phyloP scores from a whole-genome alignment of 768 basidiomycete genomes.

The Rhizopogon rudus region DNA sequence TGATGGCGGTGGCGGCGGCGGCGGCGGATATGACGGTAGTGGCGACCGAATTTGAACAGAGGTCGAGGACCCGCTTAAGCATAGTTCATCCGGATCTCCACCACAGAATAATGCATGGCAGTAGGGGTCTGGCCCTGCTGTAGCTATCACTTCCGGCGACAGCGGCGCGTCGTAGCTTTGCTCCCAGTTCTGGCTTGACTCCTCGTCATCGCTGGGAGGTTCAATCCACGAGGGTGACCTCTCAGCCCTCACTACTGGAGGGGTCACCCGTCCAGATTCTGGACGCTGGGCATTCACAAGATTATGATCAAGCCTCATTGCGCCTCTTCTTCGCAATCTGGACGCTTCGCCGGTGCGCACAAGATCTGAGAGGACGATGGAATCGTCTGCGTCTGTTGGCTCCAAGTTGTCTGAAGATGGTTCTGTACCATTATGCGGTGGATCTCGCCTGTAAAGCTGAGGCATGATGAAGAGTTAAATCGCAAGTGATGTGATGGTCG shows the following conservation, averaged over 20 bases:
- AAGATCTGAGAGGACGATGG: slow-evolving; percentile 69
- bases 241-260: slow-evolving; percentile 22
- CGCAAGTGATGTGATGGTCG: slow-evolving; percentile 23
- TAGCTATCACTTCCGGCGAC: slow-evolving; percentile 14
- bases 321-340: slow-evolving; percentile 66
- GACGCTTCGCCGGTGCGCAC: slow-evolving; percentile 73
- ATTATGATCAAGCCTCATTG: slow-evolving; percentile 56
- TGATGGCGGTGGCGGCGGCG: slow-evolving; percentile 11
- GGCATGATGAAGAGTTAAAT: slow-evolving; percentile 17
- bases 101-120: slow-evolving; percentile 41
- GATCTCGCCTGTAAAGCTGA: slow-evolving; percentile 23
- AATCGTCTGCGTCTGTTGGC: slow-evolving; percentile 54
- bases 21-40: slow-evolving; percentile 30
- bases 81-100: slow-evolving; percentile 16
- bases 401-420: slow-evolving; percentile 16
- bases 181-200: slow-evolving; percentile 28
- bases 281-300: slow-evolving; percentile 22
- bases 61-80: slow-evolving; percentile 5
- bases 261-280: slow-evolving; percentile 19
- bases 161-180: slow-evolving; percentile 26
- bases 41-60: slow-evolving; percentile 27
- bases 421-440: slow-evolving; percentile 5
- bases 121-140: slow-evolving; percentile 15
- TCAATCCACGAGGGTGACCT: slow-evolving; percentile 30
- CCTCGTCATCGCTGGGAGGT: slow-evolving; percentile 23